Base-by-base conservation (phyloP, 441 rosid genomes). In the Populus hybrid region DNA sequence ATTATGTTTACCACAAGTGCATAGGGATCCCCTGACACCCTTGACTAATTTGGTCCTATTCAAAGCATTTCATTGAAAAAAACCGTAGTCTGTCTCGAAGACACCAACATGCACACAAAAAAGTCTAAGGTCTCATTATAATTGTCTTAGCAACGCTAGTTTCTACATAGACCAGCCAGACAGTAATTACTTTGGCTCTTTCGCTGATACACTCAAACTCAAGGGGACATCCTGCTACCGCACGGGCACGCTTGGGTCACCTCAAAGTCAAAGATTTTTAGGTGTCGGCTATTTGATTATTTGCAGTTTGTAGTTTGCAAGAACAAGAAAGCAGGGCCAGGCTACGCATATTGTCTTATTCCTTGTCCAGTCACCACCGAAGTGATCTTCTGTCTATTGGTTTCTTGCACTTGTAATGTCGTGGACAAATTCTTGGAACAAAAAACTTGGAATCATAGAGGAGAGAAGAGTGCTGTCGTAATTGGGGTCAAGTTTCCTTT, bases 201-300 rank as follows among this genome's bases (percentile, higher is more conserved):
- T 11, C 2, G 7, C 21, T 53, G 61, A 18, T 18, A 18, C 64
- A 50, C 18, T 57, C 53, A 10, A 1, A 30, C 72, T 23, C 68
- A 34, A 73, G 78, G 73, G 36, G 71, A 73, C 82, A 76, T 50
- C 18, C 18, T 50, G 57, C 61, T 53, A 53, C 57, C 57, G 57
- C 57, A 30, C 3, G 21, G 3, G 23, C 72, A 75, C 67, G 61
- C 32, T 50, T 72, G 73, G 64, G 26, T 71, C 68, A 59, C 24
- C 63, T 75, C 69, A 71, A 80, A 53, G 81, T 69, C 78, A 69
- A 78, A 72, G 65, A 71, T 72, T 3, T 78, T 71, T 65, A 16
- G 53, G 42, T 20, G n/a, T 2, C 50, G 67, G 32, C 12, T 59
- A 70, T 61, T 34, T 61, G 66, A 80, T 71, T 63, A 67, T 69